These are phyloP conservation scores for Noccaea bulbosa DNA, from an alignment of 345 rosid genomes.

Conservation along the genomic window DNA sequence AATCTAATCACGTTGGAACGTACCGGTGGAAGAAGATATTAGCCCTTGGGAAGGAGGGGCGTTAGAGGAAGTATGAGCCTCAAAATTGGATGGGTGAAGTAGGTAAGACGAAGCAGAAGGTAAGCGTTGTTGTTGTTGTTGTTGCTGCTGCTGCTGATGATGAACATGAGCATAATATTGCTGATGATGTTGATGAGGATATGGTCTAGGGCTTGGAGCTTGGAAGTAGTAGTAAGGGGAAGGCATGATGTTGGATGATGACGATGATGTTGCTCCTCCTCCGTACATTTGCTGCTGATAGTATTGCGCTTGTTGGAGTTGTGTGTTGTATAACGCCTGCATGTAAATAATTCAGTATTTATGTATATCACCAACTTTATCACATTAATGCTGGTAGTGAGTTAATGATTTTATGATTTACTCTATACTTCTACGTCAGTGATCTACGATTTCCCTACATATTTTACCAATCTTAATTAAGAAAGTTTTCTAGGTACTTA, in stretches of 20 bases:
- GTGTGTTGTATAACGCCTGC: constrained; percentile 73
- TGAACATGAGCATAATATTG: constrained; percentile 30
- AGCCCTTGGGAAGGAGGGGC: constrained; percentile 35
- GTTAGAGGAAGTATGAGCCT: constrained; percentile 28
- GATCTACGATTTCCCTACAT: neutral
- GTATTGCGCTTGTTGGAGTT: constrained; percentile 66
- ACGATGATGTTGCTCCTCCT: constrained; percentile 43
- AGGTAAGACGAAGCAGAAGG: constrained; percentile 42
- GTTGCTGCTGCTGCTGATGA: constrained; percentile 27
- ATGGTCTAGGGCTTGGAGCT: constrained; percentile 45
- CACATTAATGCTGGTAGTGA: neutral
- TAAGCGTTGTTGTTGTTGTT: constrained; percentile 36
- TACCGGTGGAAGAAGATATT: constrained; percentile 40
- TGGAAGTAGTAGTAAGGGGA: constrained; percentile 43
- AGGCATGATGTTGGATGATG: constrained; percentile 47
- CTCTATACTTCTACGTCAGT: constrained; percentile 2
- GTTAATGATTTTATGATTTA: constrained; percentile 13
- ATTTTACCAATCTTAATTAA: neutral
- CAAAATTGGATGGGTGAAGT: constrained; percentile 39
- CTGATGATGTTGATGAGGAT: constrained; percentile 34
- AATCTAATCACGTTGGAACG: neutral
- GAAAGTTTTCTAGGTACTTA: neutral
- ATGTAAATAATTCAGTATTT: constrained; percentile 24
- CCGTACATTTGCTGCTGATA: constrained; percentile 75
- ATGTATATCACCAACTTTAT: neutral